phyloP scores from a whole-genome alignment of 306 rosid species.

The Benincasa hispida region DNA sequence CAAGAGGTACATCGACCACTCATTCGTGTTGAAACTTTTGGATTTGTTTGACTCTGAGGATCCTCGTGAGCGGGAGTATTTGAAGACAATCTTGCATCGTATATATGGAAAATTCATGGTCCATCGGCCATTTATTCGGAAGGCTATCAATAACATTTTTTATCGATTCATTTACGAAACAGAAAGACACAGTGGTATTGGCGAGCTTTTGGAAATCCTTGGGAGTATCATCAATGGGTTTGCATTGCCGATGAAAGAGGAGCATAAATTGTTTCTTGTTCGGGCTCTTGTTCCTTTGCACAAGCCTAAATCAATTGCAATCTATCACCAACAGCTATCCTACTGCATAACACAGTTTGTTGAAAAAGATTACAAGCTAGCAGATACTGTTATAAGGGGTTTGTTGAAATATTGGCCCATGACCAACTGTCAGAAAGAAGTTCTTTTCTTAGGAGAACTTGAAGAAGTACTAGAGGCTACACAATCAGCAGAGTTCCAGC shows the following conservation, averaged over 20 bases:
- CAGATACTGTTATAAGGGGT: slow-evolving; percentile 82
- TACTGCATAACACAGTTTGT: slow-evolving; percentile 93
- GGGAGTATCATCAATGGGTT: slow-evolving; percentile 96
- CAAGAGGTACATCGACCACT: slow-evolving; percentile 82
- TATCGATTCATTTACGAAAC: slow-evolving; percentile 85
- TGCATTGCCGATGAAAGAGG: slow-evolving; percentile 98
- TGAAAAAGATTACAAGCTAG: slow-evolving; percentile 92
- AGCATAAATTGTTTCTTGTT: slow-evolving; percentile 88
- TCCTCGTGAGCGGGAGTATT: slow-evolving; percentile 84
- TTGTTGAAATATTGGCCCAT: slow-evolving; percentile 93
- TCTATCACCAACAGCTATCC: slow-evolving; percentile 86
- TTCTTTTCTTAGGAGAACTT: slow-evolving; percentile 91
- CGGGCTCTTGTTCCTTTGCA: slow-evolving; percentile 90
- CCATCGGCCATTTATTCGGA: slow-evolving; percentile 92
- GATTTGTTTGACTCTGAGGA: slow-evolving; percentile 91
- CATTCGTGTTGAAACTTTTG: slow-evolving; percentile 70
- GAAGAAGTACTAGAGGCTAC: slow-evolving; percentile 98
- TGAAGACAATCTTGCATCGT: slow-evolving; percentile 91
- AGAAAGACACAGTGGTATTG: slow-evolving; percentile 75
- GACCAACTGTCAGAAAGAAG: slow-evolving; percentile 87
- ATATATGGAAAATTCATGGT: slow-evolving; percentile 97
- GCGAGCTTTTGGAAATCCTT: slow-evolving; percentile 92
- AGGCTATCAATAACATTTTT: slow-evolving; percentile 85
- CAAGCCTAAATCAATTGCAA: slow-evolving; percentile 52
- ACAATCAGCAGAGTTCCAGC: slow-evolving; percentile 76